These are phyloP conservation scores for Pichia sp. DNA, from an alignment of 1,139 yeast genomes.

Conservation along the genomic window DNA sequence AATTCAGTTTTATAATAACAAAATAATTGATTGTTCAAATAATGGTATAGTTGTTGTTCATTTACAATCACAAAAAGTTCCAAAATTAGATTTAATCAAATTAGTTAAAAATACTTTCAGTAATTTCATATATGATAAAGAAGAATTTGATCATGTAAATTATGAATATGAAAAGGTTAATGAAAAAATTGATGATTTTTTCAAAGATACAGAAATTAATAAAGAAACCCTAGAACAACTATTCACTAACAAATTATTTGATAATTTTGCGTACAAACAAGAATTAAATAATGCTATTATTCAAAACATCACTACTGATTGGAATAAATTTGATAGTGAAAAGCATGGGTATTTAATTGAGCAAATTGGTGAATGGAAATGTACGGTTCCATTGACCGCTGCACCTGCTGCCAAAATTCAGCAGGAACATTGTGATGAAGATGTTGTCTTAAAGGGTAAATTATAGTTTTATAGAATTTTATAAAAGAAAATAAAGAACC, in stretches of 20 bases:
- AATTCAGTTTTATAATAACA: conserved; percentile 44
- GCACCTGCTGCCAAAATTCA: conserved; percentile 36
- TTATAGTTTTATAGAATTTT: conserved; percentile 13
- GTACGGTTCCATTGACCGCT: conserved; percentile 36
- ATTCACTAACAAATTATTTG: conserved; percentile 14
- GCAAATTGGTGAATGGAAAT: conserved; percentile 38
- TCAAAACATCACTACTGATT: conserved; percentile 16
- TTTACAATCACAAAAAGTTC: conserved; percentile 52
- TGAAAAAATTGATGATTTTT: conserved; percentile 14
- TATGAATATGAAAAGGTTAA: conserved; percentile 25
- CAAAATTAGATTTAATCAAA: conserved; percentile 20
- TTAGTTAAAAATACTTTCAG: conserved; percentile 23
- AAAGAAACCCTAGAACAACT: conserved; percentile 11
- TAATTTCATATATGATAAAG: conserved; percentile 24
- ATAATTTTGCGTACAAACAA: conserved; percentile 15
- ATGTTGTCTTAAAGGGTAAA: conserved; percentile 18
- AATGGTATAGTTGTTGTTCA: conserved; percentile 55
- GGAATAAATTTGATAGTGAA: conserved; percentile 7
- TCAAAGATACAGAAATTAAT: conserved; percentile 10
- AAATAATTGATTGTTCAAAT: conserved; percentile 34
- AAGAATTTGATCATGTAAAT: conserved; percentile 24
- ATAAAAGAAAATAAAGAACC: background rate
- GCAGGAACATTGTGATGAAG: conserved; percentile 21
- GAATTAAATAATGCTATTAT: conserved; percentile 18
- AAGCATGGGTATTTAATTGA: conserved; percentile 28